phyloP scores from a whole-genome alignment of 192 early-diverging fungal genomes.

The Backusella westeae region DNA sequence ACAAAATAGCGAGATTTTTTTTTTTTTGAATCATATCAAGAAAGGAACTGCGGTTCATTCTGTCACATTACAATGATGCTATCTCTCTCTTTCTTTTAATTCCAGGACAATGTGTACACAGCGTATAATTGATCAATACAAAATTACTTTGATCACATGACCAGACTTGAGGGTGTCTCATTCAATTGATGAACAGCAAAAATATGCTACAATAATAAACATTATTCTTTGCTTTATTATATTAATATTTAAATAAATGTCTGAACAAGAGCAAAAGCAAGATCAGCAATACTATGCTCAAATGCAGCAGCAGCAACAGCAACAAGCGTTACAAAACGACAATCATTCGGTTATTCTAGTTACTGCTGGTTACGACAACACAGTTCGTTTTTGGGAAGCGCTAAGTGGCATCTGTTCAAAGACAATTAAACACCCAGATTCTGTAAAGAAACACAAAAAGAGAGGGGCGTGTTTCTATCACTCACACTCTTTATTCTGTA shows the following conservation, averaged over 20 bases:
- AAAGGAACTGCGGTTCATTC: background rate
- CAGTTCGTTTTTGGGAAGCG: constrained; percentile 76
- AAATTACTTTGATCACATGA: no score
- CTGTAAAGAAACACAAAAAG: constrained; percentile 42
- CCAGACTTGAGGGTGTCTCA: no score
- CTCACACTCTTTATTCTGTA: constrained; percentile 21
- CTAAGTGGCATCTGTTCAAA: constrained; percentile 61
- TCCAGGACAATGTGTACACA: no score
- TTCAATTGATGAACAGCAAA: no score
- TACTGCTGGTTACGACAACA: constrained; percentile 78
- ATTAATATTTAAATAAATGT: background rate
- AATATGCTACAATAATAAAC: no score
- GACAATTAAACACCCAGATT: constrained; percentile 79
- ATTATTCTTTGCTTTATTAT: no score
- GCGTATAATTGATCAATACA: no score
- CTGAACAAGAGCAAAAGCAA: constrained; percentile 3
- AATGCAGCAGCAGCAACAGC: constrained; percentile 35
- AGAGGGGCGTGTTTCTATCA: background rate
- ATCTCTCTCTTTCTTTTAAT: no score
- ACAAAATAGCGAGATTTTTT: background rate
- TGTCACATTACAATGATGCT: background rate
- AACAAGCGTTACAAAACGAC: constrained; percentile 43
- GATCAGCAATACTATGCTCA: constrained; percentile 29
- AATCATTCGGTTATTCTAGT: constrained; percentile 60
- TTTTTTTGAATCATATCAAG: no score